Conservation (phyloP, 768 basidiomycete species). For the Termitomyces sp. region DNA sequence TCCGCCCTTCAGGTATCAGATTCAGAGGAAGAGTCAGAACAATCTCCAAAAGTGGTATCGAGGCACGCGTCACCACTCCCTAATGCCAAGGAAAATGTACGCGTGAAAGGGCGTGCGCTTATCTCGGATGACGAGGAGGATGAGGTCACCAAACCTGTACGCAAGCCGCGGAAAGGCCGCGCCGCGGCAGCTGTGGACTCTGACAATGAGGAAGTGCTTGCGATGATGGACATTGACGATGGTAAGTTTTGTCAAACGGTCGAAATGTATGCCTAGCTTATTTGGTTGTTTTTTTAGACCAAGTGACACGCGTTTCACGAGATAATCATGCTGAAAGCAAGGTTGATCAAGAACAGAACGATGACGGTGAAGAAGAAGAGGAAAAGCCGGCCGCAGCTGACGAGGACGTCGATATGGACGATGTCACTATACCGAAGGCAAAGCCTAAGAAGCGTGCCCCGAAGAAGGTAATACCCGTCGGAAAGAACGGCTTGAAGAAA, state of each 20-base stretch:
- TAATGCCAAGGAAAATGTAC: conserved; percentile 23
- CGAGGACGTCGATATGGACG: conserved; percentile 38
- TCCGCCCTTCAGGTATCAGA: conserved; percentile 31
- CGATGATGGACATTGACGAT: conserved; percentile 80
- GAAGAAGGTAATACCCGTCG: conserved; percentile 70
- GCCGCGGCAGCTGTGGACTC: conserved; percentile 30
- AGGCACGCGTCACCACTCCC: conserved; percentile 7
- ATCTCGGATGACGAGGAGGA: conserved; percentile 67
- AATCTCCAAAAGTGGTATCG: conserved; percentile 6
- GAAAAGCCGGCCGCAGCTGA: conserved; percentile 26
- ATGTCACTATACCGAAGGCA: conserved; percentile 30
- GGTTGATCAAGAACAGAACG: conserved; percentile 21
- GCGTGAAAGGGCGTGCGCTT: conserved; percentile 47
- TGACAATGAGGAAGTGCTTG: conserved; percentile 48
- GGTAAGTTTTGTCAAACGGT: conserved; percentile 35
- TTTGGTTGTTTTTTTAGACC: conserved; percentile 23
- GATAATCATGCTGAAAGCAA: conserved; percentile 3
- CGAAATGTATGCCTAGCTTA: background rate
- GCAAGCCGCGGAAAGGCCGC: conserved; percentile 31
- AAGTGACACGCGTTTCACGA: conserved; percentile 30
- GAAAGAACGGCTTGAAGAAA: conserved; percentile 77
- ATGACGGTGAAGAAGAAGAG: conserved; percentile 26
- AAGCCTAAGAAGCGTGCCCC: conserved; percentile 41
- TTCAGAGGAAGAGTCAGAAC: conserved; percentile 23
- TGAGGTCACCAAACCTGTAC: conserved; percentile 31